Conservation (phyloP, 345 rosid species). For the Excoecaria cochinchinensis region DNA sequence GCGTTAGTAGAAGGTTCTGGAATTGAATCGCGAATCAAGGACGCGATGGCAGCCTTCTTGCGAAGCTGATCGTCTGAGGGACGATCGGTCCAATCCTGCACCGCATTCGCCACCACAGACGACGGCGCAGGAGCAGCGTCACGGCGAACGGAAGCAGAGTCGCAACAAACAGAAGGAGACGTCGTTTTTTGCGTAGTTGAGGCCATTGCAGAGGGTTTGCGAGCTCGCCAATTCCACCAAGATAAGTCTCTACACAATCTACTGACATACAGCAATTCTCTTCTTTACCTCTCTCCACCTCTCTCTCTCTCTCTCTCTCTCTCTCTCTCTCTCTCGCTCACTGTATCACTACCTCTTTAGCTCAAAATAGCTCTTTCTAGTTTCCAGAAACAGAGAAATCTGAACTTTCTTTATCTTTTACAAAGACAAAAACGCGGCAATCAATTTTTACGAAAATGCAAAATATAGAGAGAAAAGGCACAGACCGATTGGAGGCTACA, state of each 20-base stretch:
- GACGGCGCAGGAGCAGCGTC: conserved; percentile 35
- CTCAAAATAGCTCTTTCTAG: neutral
- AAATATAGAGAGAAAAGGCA: neutral
- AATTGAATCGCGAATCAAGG: conserved; percentile 62
- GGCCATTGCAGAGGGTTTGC: conserved; percentile 95
- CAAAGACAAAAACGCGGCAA: neutral
- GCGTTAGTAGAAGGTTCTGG: conserved; percentile 53
- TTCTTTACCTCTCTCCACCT: conserved; percentile 1
- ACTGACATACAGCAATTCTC: conserved; percentile 87
- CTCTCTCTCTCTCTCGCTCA: neutral
- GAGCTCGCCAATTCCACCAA: conserved; percentile 80
- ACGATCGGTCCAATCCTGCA: conserved; percentile 40
- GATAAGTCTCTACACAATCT: conserved; percentile 59
- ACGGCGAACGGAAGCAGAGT: conserved; percentile 15
- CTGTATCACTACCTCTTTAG: neutral
- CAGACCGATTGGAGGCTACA: neutral
- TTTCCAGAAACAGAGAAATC: conserved; percentile 4
- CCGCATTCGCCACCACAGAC: conserved; percentile 22
- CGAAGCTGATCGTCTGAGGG: conserved; percentile 40
- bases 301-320: neutral
- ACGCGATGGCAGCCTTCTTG: conserved; percentile 36
- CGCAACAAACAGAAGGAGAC: conserved; percentile 32
- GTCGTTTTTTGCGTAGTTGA: conserved; percentile 83
- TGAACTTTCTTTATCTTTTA: neutral
- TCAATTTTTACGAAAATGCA: neutral